Conservation (phyloP, 805 yeast species). For the Monosporozyma aerobia region DNA sequence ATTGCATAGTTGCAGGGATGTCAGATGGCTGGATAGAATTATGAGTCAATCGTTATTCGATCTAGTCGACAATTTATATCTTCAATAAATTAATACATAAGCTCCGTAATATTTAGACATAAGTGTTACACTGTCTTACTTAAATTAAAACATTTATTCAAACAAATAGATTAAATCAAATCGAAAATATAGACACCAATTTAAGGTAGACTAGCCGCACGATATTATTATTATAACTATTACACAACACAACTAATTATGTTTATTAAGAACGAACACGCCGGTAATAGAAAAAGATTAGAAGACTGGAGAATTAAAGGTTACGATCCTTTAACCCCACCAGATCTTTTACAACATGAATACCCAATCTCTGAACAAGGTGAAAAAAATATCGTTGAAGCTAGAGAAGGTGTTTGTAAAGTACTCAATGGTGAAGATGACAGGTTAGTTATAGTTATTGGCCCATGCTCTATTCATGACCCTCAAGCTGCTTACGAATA, state of each 20-base stretch:
- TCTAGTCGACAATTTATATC: not conserved
- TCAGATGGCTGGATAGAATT: not conserved
- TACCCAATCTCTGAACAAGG: constrained; percentile 55
- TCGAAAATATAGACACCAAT: not conserved
- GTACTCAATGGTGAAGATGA: constrained; percentile 79
- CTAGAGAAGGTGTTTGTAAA: constrained; percentile 65
- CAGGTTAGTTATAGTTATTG: constrained; percentile 79
- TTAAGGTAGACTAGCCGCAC: not conserved
- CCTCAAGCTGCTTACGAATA: constrained; percentile 87
- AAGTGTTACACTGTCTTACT: not conserved
- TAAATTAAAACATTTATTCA: not conserved
- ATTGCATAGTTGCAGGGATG: not conserved
- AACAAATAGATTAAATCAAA: not conserved
- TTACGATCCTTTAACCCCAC: constrained; percentile 92
- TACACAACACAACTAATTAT: constrained; percentile 29
- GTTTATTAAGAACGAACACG: constrained; percentile 78
- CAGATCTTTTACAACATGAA: constrained; percentile 85
- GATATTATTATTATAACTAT: not conserved
- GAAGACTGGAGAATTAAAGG: constrained; percentile 79
- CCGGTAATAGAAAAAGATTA: constrained; percentile 72
- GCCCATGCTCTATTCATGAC: constrained; percentile 97
- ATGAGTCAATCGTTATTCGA: not conserved
- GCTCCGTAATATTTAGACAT: not conserved
- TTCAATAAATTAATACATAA: not conserved
- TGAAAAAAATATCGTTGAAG: constrained; percentile 56